A percentile compares a stretch with the other conserved stretches of the same genome.
Conservation (phyloP, 495 filamentous ascomycete species). For the Podospora tetraspora region DNA sequence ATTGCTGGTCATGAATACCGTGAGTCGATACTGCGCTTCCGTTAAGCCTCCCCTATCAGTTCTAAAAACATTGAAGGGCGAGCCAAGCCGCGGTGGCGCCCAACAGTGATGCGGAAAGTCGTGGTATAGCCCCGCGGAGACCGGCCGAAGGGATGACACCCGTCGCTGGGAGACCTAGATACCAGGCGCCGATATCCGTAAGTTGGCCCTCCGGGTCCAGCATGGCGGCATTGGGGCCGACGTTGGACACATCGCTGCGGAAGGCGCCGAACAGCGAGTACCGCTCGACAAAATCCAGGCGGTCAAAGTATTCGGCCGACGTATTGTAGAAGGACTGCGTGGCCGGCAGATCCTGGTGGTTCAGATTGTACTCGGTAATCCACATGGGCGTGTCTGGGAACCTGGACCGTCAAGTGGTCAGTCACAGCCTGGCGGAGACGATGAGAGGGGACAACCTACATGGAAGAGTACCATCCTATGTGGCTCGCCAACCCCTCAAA, state of each 20-base stretch:
- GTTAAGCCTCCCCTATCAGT: not conserved
- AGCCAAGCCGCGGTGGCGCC: not conserved
- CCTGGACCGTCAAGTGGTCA: constrained; percentile 18
- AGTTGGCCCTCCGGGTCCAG: constrained; percentile 54
- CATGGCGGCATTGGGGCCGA: constrained; percentile 64
- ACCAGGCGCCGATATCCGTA: constrained; percentile 72
- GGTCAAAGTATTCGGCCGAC: constrained; percentile 59
- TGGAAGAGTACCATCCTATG: constrained; percentile 54
- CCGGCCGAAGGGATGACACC: constrained; percentile 26
- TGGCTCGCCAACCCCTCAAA: constrained; percentile 69
- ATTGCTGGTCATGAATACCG: not conserved
- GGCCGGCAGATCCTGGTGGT: constrained; percentile 44
- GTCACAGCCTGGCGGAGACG: not conserved
- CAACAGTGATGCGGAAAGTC: not conserved
- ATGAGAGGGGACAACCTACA: constrained; percentile 29
- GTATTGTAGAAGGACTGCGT: constrained; percentile 63
- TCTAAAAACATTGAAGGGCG: not conserved
- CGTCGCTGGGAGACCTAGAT: constrained; percentile 53
- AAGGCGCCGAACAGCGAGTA: constrained; percentile 76
- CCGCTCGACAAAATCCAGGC: constrained; percentile 51
- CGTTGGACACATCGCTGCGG: constrained; percentile 57
- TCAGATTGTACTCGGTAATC: constrained; percentile 66
- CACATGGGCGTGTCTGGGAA: constrained; percentile 60
- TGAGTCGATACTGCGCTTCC: not conserved
- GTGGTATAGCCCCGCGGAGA: not conserved